phyloP scores from a whole-genome alignment of 2,329 filamentous ascomycete species.

The Nemania abortiva region DNA sequence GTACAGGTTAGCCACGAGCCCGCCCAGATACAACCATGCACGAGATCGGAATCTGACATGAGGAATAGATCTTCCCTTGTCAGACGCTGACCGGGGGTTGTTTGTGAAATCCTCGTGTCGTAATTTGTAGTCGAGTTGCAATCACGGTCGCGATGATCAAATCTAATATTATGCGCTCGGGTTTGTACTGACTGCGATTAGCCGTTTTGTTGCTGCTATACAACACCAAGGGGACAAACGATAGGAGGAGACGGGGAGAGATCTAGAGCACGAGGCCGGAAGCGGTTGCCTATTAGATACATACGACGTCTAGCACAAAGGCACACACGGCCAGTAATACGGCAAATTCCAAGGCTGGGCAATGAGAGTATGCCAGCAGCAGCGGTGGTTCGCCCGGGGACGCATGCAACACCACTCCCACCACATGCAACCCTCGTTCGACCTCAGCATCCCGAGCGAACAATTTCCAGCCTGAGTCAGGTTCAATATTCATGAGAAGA shows the following conservation, averaged over 20 bases:
- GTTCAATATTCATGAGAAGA: slow-evolving; percentile 1
- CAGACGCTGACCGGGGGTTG: slow-evolving; percentile 31
- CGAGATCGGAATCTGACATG: slow-evolving; percentile 46
- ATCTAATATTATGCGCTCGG: slow-evolving; percentile 32
- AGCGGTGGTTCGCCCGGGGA: slow-evolving; percentile 25
- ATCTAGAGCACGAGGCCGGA: slow-evolving; percentile 25
- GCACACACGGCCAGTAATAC: slow-evolving; percentile 32
- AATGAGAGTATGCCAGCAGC: slow-evolving; percentile 26
- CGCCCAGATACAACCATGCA: slow-evolving; percentile 40
- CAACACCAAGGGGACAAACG: slow-evolving; percentile 22
- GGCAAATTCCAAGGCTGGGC: slow-evolving; percentile 33
- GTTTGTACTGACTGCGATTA: slow-evolving; percentile 33
- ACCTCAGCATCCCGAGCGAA: slow-evolving; percentile 19
- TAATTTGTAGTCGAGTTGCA: slow-evolving; percentile 17
- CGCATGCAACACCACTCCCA: slow-evolving; percentile 32
- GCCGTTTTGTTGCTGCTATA: slow-evolving; percentile 24
- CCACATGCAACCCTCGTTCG: slow-evolving; percentile 39
- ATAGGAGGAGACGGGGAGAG: slow-evolving; percentile 11
- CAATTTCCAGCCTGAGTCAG: slow-evolving; percentile 26
- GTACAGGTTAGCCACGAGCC: slow-evolving; percentile 39
- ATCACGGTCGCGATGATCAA: slow-evolving; percentile 24
- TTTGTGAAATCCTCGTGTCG: slow-evolving; percentile 32
- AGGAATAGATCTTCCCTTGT: slow-evolving; percentile 43
- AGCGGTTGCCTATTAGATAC: slow-evolving; percentile 27
- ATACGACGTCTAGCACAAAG: slow-evolving; percentile 26